Conservation (phyloP, 2,329 filamentous ascomycete species). For the Cercospora sojina region DNA sequence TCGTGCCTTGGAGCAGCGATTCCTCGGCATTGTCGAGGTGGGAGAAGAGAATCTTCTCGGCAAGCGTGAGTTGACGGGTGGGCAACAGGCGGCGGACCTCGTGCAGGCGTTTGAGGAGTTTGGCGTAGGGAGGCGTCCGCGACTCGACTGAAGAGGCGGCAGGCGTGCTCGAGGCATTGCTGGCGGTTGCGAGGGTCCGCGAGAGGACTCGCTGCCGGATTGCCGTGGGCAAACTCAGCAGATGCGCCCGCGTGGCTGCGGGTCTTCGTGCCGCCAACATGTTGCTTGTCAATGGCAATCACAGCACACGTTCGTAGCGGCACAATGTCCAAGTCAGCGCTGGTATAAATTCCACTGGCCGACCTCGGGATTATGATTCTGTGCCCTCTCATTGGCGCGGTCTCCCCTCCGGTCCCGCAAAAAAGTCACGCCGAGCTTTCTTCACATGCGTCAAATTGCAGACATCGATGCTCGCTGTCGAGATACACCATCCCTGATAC, state of each 20-base stretch:
- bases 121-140: slow-evolving; percentile 75
- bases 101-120: slow-evolving; percentile 72
- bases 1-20: slow-evolving; percentile 76
- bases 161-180: slow-evolving; percentile 21
- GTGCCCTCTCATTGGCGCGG: slow-evolving; percentile 4
- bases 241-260: slow-evolving; percentile 20
- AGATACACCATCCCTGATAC: background rate
- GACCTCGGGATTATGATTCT: slow-evolving; percentile 11
- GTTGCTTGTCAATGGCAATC: slow-evolving; percentile 20
- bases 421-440: slow-evolving; percentile 12
- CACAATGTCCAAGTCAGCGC: background rate
- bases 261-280: slow-evolving; percentile 32
- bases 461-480: background rate
- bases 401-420: slow-evolving; percentile 7
- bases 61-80: slow-evolving; percentile 69
- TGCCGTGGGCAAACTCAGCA: slow-evolving; percentile 24
- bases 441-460: background rate
- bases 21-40: slow-evolving; percentile 89
- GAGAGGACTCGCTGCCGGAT: slow-evolving; percentile 28
- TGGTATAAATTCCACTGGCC: slow-evolving; percentile 4
- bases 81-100: slow-evolving; percentile 71
- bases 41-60: slow-evolving; percentile 97
- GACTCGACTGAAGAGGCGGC: slow-evolving; percentile 44
- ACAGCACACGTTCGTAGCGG: background rate
- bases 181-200: slow-evolving; percentile 37